A percentile compares a stretch with the other conserved stretches of the same genome.
phyloP scores from a whole-genome alignment of 2,329 filamentous ascomycete species.

The Chalaropsis ovoidea region DNA sequence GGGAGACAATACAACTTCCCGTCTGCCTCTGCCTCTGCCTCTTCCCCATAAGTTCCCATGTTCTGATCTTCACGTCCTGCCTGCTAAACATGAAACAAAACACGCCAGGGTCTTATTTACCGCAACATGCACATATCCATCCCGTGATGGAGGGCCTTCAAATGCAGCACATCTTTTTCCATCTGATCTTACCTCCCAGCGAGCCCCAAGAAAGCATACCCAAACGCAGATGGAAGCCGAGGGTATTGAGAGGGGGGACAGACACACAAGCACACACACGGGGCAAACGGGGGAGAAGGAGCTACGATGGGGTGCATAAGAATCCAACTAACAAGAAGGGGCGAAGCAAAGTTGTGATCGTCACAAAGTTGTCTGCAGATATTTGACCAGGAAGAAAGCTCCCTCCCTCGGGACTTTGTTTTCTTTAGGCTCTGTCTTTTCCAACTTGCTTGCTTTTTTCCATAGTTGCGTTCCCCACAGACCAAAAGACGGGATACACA shows the following conservation, averaged over 20 bases:
- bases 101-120: neutral
- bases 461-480: neutral
- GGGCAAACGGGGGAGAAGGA: neutral
- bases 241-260: neutral
- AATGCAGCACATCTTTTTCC: neutral
- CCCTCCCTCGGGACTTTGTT: neutral
- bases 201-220: neutral
- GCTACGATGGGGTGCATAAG: neutral
- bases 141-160: neutral
- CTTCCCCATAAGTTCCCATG: neutral
- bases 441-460: neutral
- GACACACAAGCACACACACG: neutral
- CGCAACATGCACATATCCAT: neutral
- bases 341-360: slow-evolving; percentile 10
- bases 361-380: slow-evolving; percentile 1
- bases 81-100: slow-evolving; percentile 11
- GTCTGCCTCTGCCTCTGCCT: neutral
- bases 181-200: neutral
- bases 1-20: too few species aligned
- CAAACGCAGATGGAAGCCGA: neutral
- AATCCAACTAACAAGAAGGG: neutral
- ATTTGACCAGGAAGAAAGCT: neutral
- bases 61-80: neutral
- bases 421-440: neutral
- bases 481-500: slow-evolving; percentile 10